These are phyloP conservation scores for Penicillium digitatum DNA, from an alignment of 2,329 filamentous ascomycete genomes.

Conservation along the genomic window DNA sequence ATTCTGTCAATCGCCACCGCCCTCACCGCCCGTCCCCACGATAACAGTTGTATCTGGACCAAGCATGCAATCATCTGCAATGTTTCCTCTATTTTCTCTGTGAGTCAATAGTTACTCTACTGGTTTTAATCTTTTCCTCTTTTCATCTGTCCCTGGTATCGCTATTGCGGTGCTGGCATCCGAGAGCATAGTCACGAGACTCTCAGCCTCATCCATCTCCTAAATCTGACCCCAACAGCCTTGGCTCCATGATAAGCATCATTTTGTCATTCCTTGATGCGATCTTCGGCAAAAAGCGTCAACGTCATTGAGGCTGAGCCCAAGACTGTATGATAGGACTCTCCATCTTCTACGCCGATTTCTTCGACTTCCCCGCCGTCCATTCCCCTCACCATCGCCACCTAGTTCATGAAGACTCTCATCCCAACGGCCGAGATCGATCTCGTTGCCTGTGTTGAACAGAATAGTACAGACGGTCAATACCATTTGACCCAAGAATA, in stretches of 20 bases:
- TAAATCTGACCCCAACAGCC: neutral
- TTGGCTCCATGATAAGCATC: conserved; percentile 14
- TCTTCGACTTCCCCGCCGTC: neutral
- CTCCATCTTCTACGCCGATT: neutral
- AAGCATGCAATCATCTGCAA: conserved; percentile 1
- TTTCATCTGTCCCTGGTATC: neutral
- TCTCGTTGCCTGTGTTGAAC: conserved; percentile 24
- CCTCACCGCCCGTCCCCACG: conserved; percentile 8
- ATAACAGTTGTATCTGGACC: conserved; percentile 6
- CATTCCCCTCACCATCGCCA: conserved; percentile 15
- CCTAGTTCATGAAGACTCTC: conserved; percentile 34
- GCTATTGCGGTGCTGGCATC: neutral
- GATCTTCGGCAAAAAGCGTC: conserved; percentile 13
- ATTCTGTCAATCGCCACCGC: conserved; percentile 8
- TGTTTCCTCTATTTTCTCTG: neutral
- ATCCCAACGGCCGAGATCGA: conserved; percentile 34
- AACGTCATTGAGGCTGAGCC: conserved; percentile 7
- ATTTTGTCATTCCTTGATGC: conserved; percentile 8
- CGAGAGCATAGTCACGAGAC: neutral
- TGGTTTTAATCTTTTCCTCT: neutral
- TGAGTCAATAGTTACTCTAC: neutral
- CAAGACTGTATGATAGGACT: neutral
- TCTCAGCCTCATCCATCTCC: conserved; percentile 2
- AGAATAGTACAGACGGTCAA: neutral
- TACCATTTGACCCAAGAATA: neutral